phyloP scores from a whole-genome alignment of 2,329 filamentous ascomycete species.

The Drechslerella dactyloides region DNA sequence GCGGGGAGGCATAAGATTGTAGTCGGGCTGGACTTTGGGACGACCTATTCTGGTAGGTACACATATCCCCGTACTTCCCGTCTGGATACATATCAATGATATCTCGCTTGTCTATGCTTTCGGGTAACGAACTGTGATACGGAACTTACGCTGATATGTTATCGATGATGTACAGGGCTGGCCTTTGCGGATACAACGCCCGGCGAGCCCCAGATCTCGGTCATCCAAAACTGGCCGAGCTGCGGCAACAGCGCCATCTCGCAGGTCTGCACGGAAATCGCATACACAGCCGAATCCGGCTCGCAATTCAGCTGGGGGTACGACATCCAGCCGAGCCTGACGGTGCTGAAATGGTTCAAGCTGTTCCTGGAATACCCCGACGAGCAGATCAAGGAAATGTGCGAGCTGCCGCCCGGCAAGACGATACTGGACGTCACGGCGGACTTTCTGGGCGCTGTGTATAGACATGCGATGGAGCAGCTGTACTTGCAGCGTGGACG shows the following conservation, averaged over 20 bases:
- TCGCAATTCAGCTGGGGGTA: conserved; percentile 51
- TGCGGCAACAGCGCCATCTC: conserved; percentile 49
- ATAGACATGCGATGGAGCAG: conserved; percentile 51
- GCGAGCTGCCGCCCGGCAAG: conserved; percentile 49
- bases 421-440: conserved; percentile 49
- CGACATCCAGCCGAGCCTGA: conserved; percentile 49
- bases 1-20: conserved; percentile 46
- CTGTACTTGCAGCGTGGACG: conserved; percentile 43
- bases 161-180: conserved; percentile 14
- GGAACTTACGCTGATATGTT: not conserved
- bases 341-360: conserved; percentile 52
- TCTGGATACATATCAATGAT: not conserved
- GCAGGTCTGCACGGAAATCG: conserved; percentile 51
- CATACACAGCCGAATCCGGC: conserved; percentile 40
- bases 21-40: conserved; percentile 18
- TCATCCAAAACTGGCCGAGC: conserved; percentile 52
- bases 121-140: too few species aligned
- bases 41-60: conserved; percentile 11
- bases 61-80: not conserved
- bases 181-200: conserved; percentile 44
- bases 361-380: conserved; percentile 50
- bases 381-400: conserved; percentile 38
- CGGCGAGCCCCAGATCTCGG: conserved; percentile 48
- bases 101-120: not conserved
- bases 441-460: conserved; percentile 51